Percentiles rank a stretch among this genome's conserved stretches.
Evolutionary conservation across 176 grass and related monocot genomes (phyloP).

Genomic region (Oryza nivara): DNA sequence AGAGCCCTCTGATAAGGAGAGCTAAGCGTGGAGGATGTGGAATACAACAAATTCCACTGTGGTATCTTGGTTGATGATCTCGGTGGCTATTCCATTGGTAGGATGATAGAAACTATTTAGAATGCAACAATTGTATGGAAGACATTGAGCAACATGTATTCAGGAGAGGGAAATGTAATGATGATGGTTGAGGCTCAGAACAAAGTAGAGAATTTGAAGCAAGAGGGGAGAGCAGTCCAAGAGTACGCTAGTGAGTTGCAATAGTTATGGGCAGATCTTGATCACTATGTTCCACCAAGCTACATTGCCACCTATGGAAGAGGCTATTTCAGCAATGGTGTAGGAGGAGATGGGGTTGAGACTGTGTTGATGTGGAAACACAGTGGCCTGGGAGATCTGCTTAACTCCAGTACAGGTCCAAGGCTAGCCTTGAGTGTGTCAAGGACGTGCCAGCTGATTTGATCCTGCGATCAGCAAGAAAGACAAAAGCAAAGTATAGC

Average conservation of each 20-base stretch:
- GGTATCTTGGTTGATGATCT: background rate
- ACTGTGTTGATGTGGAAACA: no score
- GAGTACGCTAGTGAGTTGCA: no score
- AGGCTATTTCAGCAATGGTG: background rate
- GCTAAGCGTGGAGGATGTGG: background rate
- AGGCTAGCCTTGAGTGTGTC: no score
- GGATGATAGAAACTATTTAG: background rate
- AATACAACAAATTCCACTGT: background rate
- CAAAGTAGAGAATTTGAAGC: no score
- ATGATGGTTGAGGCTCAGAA: background rate
- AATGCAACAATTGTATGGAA: background rate
- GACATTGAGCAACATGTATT: background rate
- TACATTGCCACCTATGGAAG: background rate
- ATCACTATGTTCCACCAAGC: background rate
- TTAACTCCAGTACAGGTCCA: no score
- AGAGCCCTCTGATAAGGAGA: background rate
- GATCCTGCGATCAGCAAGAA: no score
- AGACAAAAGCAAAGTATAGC: no score
- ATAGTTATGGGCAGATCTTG: no score
- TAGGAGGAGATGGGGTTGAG: background rate
- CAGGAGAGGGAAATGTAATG: no score
- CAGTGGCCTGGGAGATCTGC: no score
- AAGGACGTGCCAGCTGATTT: no score
- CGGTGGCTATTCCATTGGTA: background rate
- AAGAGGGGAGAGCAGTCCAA: no score